Percentiles rank a stretch among this genome's conserved stretches.
phyloP scores from a whole-genome alignment of 305 asterid genomes.

The Plantago lanceolata region DNA sequence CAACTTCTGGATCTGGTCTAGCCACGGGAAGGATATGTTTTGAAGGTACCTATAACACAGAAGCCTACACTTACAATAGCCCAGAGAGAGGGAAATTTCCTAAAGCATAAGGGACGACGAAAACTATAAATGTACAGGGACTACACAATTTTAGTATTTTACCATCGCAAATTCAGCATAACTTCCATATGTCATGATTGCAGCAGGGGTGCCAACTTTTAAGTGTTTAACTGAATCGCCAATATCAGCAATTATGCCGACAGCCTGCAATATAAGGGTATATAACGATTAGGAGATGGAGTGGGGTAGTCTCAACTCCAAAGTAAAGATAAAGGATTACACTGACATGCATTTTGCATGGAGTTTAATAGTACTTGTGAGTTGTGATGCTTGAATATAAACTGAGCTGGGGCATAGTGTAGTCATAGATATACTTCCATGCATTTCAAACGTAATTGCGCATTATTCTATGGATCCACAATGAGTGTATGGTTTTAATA shows the following conservation, averaged over 20 bases:
- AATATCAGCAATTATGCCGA: slow-evolving; percentile 83
- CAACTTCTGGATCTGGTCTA: slow-evolving; percentile 92
- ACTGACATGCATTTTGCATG: slow-evolving; percentile 7
- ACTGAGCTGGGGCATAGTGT: not conserved
- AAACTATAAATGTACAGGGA: slow-evolving; percentile 5
- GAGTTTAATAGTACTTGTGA: slow-evolving; percentile 4
- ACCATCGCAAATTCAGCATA: slow-evolving; percentile 86
- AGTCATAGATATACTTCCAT: not conserved
- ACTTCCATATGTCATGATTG: slow-evolving; percentile 86
- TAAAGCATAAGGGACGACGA: slow-evolving; percentile 7
- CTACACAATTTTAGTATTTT: slow-evolving; percentile 19
- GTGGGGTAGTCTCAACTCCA: not conserved
- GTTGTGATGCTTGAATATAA: not conserved
- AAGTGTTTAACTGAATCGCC: slow-evolving; percentile 80
- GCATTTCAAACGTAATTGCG: not conserved
- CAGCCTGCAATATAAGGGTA: slow-evolving; percentile 56
- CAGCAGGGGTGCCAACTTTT: slow-evolving; percentile 91
- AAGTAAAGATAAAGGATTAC: not conserved
- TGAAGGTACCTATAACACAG: slow-evolving; percentile 52
- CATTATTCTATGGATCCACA: not conserved
- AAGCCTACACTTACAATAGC: slow-evolving; percentile 20
- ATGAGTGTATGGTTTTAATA: too few relatives aligned
- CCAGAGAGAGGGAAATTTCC: slow-evolving; percentile 12
- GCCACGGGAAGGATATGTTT: slow-evolving; percentile 92
- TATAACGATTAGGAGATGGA: slow-evolving; percentile 17